Evolutionary conservation across 306 rosid genomes (phyloP).

Genomic region (Macrotyloma uniflorum): DNA sequence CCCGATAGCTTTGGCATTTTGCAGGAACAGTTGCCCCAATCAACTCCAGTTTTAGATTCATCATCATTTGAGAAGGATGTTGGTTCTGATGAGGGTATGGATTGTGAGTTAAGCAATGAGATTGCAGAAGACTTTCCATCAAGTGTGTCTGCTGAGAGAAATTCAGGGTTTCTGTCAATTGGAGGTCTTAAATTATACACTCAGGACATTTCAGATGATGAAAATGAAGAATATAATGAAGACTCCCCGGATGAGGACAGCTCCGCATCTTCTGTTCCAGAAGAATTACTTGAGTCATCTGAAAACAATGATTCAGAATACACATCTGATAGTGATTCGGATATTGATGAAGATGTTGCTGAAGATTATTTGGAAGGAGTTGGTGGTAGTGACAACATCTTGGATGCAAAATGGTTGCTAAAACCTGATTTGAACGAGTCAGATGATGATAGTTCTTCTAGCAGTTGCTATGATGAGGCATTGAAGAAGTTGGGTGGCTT

Average conservation of each 20-base stretch:
- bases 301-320: conserved; percentile 68
- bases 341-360: conserved; percentile 83
- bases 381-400: conserved; percentile 76
- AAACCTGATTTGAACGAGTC: conserved; percentile 55
- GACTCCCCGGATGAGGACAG: conserved; percentile 53
- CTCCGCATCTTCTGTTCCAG: conserved; percentile 46
- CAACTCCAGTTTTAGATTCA: conserved; percentile 52
- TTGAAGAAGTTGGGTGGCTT: conserved; percentile 75
- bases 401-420: conserved; percentile 78
- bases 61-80: conserved; percentile 51
- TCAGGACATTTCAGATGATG: conserved; percentile 70
- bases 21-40: conserved; percentile 45
- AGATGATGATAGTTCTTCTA: conserved; percentile 65
- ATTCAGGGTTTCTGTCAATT: conserved; percentile 85
- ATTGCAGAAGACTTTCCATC: conserved; percentile 49
- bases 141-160: conserved; percentile 45
- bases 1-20: conserved; percentile 51
- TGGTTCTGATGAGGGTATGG: conserved; percentile 46
- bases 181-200: conserved; percentile 87
- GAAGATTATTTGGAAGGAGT: conserved; percentile 87
- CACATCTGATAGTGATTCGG: conserved; percentile 72
- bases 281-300: conserved; percentile 53
- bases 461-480: conserved; percentile 60
- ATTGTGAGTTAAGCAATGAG: conserved; percentile 47
- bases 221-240: conserved; percentile 54